A percentile compares a stretch with the other conserved stretches of the same genome.
Conservation (phyloP, 768 basidiomycete species). For the Boletus rubescentipes region DNA sequence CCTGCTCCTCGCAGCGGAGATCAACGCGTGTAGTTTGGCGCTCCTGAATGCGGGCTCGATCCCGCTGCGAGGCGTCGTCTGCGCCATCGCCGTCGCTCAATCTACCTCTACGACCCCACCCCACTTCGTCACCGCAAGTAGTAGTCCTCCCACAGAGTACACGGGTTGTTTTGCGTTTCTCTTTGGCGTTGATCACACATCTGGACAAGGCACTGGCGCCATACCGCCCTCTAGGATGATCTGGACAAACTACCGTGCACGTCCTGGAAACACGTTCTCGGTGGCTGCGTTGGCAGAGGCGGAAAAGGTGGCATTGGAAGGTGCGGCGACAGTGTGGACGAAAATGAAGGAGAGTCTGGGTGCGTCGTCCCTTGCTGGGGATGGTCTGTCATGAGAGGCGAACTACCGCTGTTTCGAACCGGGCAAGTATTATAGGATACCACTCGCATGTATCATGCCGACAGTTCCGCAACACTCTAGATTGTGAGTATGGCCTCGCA, state of each 20-base stretch:
- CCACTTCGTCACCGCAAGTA: constrained; percentile 46
- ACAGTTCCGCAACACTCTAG: background rate
- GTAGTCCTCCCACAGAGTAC: constrained; percentile 33
- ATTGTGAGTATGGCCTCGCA: background rate
- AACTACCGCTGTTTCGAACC: background rate
- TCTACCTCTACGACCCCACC: constrained; percentile 14
- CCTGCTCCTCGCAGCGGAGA: constrained; percentile 56
- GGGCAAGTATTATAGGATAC: background rate
- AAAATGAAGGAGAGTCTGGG: constrained; percentile 46
- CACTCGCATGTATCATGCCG: background rate
- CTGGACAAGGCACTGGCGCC: background rate
- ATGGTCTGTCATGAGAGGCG: constrained; percentile 39
- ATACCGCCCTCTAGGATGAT: constrained; percentile 29
- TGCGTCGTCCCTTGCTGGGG: constrained; percentile 18
- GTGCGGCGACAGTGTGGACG: constrained; percentile 48
- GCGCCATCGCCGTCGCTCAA: constrained; percentile 60
- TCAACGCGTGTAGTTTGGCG: constrained; percentile 71
- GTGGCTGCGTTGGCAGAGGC: constrained; percentile 44
- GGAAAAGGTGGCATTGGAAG: constrained; percentile 46
- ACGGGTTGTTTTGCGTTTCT: constrained; percentile 74
- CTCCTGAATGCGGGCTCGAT: constrained; percentile 68
- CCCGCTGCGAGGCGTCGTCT: constrained; percentile 73
- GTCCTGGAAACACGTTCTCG: constrained; percentile 32
- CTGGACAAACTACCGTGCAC: constrained; percentile 24
- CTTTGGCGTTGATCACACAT: constrained; percentile 27